Evolutionary conservation across 2,329 filamentous ascomycete genomes (phyloP), one percentile per base, ranked within the genome.

Genomic region (Colletotrichum orbiculare): DNA sequence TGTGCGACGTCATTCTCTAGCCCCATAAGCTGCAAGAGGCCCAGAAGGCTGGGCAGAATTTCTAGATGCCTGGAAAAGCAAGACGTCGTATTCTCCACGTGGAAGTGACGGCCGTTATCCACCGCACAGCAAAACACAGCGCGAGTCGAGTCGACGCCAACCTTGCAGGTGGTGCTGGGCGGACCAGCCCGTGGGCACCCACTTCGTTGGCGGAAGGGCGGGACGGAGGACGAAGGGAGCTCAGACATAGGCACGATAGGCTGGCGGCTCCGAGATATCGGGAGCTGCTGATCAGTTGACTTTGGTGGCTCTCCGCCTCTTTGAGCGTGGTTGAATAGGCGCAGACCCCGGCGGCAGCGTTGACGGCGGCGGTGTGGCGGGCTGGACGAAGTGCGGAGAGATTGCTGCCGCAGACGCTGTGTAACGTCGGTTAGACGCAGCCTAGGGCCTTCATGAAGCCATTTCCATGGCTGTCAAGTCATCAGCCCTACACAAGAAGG

Each of bases 401-500:
- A 35, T 8, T 33, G 45, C 8, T 46, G 35, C 50, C 11, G 45
- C 7, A 43, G n/a, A 45, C n/a, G 45, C 25, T 52, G 62, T 65
- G 52, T 50, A 62, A 65, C 57, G 34, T 56, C 43, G 52, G 62
- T 37, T 56, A 34, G 46, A 50, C 11, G 35, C 57, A 35, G 35
- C 15, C 4, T 11, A 41, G 17, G 57, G 33, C 9, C n/a, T 17
- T 3, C 33, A 46, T 34, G 52, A 56, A 53, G 46, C 49, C 45
- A 55, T 56, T 17, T 35, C 39, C 39, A 52, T 35, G 56, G 49
- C 41, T 35, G 33, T 37, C 59, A 37, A 37, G 62, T 65, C 25
- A 25, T 25, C 62, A 65, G 62, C 62, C 62, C 52, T 65, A 62
- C 52, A 49, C 17, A 41, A 17, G 41, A 41, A 46, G 10, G 45